These are phyloP conservation scores for Peniophora sp. DNA, from an alignment of 1,284 basidiomycete species.

Conservation along the genomic window DNA sequence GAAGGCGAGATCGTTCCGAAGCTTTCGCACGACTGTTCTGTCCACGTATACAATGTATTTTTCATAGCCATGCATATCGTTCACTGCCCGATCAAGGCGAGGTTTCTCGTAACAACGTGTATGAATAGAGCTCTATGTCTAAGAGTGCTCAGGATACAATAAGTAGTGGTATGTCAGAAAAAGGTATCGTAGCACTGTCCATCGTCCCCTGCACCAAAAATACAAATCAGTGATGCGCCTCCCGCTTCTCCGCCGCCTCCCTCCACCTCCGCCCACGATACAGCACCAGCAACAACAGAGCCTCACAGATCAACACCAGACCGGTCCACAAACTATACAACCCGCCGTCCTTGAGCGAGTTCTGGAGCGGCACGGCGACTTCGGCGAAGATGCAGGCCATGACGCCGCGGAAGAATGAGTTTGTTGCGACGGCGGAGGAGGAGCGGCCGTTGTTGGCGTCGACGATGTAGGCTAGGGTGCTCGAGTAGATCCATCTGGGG, in stretches of 20 bases:
- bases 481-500: constrained; percentile 59
- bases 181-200: no score
- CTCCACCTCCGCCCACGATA: constrained; percentile 36
- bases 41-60: no score
- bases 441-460: constrained; percentile 73
- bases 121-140: no score
- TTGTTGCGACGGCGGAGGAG: constrained; percentile 61
- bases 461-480: constrained; percentile 68
- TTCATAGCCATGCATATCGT: no score
- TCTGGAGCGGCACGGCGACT: constrained; percentile 48
- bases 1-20: no score
- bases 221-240: no score
- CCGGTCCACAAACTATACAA: constrained; percentile 69
- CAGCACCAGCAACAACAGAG: constrained; percentile 46
- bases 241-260: constrained; percentile 22
- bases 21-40: no score
- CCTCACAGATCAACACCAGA: constrained; percentile 43
- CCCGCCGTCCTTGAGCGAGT: constrained; percentile 60
- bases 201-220: no score
- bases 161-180: no score
- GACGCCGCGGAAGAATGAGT: constrained; percentile 64
- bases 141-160: no score
- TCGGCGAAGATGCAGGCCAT: constrained; percentile 68
- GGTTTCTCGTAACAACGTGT: no score
- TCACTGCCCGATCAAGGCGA: no score